Base-by-base conservation (phyloP, 2,329 filamentous ascomycete genomes). In the Botrytis paeoniae region DNA sequence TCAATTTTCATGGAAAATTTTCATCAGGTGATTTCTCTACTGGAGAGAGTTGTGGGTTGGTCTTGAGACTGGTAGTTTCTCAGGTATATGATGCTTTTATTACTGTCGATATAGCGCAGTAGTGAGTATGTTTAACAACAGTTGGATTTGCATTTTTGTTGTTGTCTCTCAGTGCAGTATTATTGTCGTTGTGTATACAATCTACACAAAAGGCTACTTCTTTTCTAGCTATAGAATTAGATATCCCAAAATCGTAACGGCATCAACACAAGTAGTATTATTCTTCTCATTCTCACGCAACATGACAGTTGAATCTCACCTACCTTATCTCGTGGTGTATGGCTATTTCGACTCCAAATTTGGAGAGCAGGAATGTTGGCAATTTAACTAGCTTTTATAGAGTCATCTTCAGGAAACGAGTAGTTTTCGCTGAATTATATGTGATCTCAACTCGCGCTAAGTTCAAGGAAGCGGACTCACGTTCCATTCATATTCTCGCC, bases 291-390 rank as follows among this genome's bases (percentile, higher is more conserved):
- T 41, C 39, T 41, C 14, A 41, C 14, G 7, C 22, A 48, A 1
- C 8, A 48, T 48, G 20, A 48, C 8, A 2, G 20, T 1, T 48
- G 20, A 51, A 25, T 25, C 22, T 6, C 22, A n/a, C n/a, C 22
- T n/a, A 51, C 10, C 9, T 41, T 41, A 6, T 6, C 1, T n/a
- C 4, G 1, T 14, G 1, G 5, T 9, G 10, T 4, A 51, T 2
- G 2, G 10, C 22, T 4, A n/a, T 12, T 5, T n/a, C 9, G 48
- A 51, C 10, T 51, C 22, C 48, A 51, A 51, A 14, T 51, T 51
- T 51, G 10, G 48, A 51, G 22, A 51, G 22, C 48, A 51, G 48
- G 25, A 51, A 51, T 51, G 4, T 51, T 12, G 48, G n/a, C 9
- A 51, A 51, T n/a, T 12, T 9, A n/a, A 51, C 10, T n/a, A 12